Evolutionary conservation across 768 basidiomycete species (phyloP), one percentile per base, ranked within the genome.

Genomic region (Tricholoma saponaceum): DNA sequence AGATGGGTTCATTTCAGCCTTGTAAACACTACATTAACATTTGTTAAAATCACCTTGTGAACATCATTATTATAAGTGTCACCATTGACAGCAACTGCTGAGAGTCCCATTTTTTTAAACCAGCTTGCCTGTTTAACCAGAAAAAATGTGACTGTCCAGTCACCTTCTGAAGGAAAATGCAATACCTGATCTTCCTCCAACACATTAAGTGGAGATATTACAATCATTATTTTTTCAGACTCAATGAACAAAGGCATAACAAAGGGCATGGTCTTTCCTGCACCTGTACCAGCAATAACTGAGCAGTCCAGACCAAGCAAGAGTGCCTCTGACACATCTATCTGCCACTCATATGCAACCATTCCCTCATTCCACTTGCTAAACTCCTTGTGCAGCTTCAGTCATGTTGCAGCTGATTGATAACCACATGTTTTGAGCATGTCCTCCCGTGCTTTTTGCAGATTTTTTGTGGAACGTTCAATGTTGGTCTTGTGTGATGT

Each of bases 261-360:
- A 57, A 74, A 76, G 0, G 74, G 73, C 33, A 76, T 70, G 0
- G 75, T 74, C 57, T 77, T 76, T 20, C 74, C 73, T 1, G 67
- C 60, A 5, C 72, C 72, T 12, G 72, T 74, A n/a, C 70, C 73
- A n/a, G 73, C 71, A 30, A 76, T 69, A 0, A 75, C 70, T 2
- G 69, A 52, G 22, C 58, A 60, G 59, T 76, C 73, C 1, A 76
- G 60, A 3, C 71, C 69, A 1, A 76, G 59, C 3, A 72, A 37
- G 14, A 74, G 13, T 1, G 73, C 71, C 62, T 76, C 75, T 0
- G 70, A 50, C 2, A 74, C 70, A 59, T 79, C 73, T 8, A 77
- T 58, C 60, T 77, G 76, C 76, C 76, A 77, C 1, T 62, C 56
- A 59, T 75, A 67, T 7, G 73, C 55, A 3, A 23, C 49, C 13